A percentile compares a stretch with the other conserved stretches of the same genome.
These are phyloP conservation scores for Chrysoporthe deuterocubensis DNA, from an alignment of 2,329 filamentous ascomycete species.

Conservation along the genomic window DNA sequence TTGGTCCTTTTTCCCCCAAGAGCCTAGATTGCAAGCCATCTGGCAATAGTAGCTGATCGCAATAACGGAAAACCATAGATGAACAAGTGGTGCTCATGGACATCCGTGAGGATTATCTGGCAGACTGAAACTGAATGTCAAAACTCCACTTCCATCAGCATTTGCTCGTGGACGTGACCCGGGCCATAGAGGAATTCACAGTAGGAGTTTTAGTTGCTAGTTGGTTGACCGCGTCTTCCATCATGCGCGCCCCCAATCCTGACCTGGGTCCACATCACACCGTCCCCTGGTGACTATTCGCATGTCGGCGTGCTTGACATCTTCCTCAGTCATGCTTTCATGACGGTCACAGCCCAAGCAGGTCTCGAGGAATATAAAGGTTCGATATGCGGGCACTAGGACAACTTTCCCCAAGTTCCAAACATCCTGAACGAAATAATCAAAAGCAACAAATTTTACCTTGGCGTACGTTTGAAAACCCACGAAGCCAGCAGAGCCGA, in stretches of 20 bases:
- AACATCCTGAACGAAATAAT: not conserved
- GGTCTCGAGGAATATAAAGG: not conserved
- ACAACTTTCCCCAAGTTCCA: not conserved
- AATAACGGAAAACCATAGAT: too few relatives aligned
- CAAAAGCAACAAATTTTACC: not conserved
- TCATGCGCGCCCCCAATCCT: not conserved
- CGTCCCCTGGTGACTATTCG: not conserved
- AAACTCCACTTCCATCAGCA: too few relatives aligned
- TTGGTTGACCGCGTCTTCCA: not conserved
- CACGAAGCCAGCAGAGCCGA: too few relatives aligned
- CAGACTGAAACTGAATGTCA: too few relatives aligned
- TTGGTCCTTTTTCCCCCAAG: too few relatives aligned
- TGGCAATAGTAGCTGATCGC: too few relatives aligned
- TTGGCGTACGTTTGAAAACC: not conserved
- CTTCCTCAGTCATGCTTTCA: not conserved
- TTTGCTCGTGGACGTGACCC: not conserved
- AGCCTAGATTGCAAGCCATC: too few relatives aligned
- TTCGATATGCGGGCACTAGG: not conserved
- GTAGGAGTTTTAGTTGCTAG: not conserved
- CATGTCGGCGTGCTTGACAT: not conserved
- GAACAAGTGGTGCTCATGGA: too few relatives aligned
- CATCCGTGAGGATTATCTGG: too few relatives aligned
- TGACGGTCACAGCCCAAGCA: not conserved
- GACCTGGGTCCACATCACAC: not conserved
- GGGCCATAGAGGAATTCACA: not conserved